Base-by-base conservation (phyloP, 1,139 yeast species). In the Yamadazyma membranifaciens region DNA sequence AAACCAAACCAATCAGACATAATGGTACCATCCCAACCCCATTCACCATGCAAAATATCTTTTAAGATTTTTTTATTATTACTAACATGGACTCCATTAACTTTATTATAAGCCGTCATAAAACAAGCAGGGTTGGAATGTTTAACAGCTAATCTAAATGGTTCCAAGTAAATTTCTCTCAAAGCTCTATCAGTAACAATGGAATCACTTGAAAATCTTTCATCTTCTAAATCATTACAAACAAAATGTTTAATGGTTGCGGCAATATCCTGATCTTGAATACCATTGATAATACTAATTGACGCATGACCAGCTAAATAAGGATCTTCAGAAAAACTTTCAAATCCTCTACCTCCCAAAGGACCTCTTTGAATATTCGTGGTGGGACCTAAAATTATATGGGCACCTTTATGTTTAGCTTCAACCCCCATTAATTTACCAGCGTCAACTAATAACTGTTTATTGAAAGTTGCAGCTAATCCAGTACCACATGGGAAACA, bases 1-100 rank as follows among this genome's bases (percentile, higher is more conserved):
- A 68, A 66, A 35, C 84, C 85, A 52, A 53, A 74, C 84, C 84
- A 80, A 56, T 80, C 85, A 22, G 79, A 70, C 78, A 80, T 77
- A 29, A 70, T 56, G 39, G 70, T 54, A 24, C 83, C 83, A 22
- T 71, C 64, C 67, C 71, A 80, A 1, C 45, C 45, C 57, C 57
- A 52, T 40, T 52, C 57, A 14, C 45, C 38, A 25, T 49, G 39
- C 41, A 79, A 59, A 31, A 78, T 58, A 25, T 72, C 73, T 14
- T 65, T 57, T 27, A 79, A 50, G 28, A 77, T 50, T 33, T 55
- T 54, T 39, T 62, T 57, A 37, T 67, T 62, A 46, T 78, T 74
- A 11, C 80, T 70, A 37, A 62, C 76, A 52, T 77, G 82, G 25
- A 56, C 69, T 17, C 83, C 84, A 45, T 78, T 77, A 46, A 79